These are phyloP conservation scores for Boletus rufocinnamomeus DNA, from an alignment of 768 basidiomycete genomes.

Conservation along the genomic window DNA sequence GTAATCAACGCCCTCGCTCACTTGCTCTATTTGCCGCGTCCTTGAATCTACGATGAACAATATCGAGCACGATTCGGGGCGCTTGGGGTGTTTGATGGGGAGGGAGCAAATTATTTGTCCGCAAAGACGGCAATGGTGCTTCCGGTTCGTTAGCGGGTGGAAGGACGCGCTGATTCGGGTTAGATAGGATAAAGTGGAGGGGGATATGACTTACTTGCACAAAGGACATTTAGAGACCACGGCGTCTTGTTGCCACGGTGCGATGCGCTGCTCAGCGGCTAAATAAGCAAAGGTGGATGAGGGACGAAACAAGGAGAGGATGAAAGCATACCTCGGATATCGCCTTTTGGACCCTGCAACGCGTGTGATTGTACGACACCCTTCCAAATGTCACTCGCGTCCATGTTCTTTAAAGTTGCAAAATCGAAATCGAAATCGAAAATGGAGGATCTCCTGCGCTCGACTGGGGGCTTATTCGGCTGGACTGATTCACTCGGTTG, in stretches of 20 bases:
- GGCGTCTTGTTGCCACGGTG: constrained; percentile 91
- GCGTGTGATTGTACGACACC: constrained; percentile 52
- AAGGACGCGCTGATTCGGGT: constrained; percentile 60
- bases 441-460: constrained; percentile 60
- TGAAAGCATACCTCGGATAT: constrained; percentile 61
- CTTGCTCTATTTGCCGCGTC: constrained; percentile 79
- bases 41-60: constrained; percentile 85
- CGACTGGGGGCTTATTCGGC: constrained; percentile 5
- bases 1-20: constrained; percentile 80
- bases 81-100: constrained; percentile 70
- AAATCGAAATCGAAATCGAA: constrained; percentile 74
- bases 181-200: constrained; percentile 1
- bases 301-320: not conserved
- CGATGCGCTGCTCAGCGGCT: constrained; percentile 89
- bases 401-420: constrained; percentile 55
- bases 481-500: constrained; percentile 18
- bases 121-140: constrained; percentile 95
- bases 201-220: constrained; percentile 60
- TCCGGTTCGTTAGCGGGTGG: constrained; percentile 87
- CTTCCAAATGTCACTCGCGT: constrained; percentile 70
- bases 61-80: constrained; percentile 69
- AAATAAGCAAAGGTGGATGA: not conserved
- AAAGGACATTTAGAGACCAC: constrained; percentile 78
- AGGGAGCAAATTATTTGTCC: constrained; percentile 91
- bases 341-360: constrained; percentile 50